Base-by-base conservation (phyloP, 2,329 filamentous ascomycete genomes). In the Colletotrichum melonis region DNA sequence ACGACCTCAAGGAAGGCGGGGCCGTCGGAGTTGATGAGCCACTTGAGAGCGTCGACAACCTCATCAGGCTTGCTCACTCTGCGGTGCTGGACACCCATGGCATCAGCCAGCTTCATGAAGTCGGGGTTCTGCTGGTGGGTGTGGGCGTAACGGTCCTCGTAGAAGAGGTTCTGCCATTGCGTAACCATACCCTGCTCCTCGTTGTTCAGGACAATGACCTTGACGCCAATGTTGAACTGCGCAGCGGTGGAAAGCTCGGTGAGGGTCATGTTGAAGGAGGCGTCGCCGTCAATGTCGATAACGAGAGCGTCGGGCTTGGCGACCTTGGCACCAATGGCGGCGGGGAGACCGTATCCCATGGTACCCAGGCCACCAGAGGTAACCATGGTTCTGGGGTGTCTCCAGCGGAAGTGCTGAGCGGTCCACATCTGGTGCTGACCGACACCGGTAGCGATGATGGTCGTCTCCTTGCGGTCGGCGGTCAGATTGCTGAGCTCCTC, bases 351-450 rank as follows among this genome's bases (percentile, higher is more conserved):
- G 85, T 90, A 98, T 72, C 97, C 97, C 97, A 98, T 98, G 22
- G 74, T 75, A 14, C 95, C 95, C 22, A 98, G 91, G 81, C 97
- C 97, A 82, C 97, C 97, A 1, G 95, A 98, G 38, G 96, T 98
- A 85, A 99, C 93, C 93, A 98, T 97, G 75, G 94, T 94, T 77
- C 97, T 92, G 38, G 97, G 96, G 79, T 95, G 86, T 76, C 95
- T 91, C 96, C 97, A 98, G 79, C 95, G 91, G 91, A 95, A 98
- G 87, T 98, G 95, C 86, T 98, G 96, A 5, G 95, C 97, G 30
- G 94, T 90, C 97, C 96, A 98, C 97, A 98, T 98, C 84, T 99
- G 96, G 86, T 98, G 96, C 84, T 98, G 97, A 55, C 97, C 97
- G 11, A 98, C 97, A 84, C 96, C 97, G 2, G 96, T 98, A 2